Conservation (phyloP, 1,284 basidiomycete genomes). For the Crepidotus sp. region DNA sequence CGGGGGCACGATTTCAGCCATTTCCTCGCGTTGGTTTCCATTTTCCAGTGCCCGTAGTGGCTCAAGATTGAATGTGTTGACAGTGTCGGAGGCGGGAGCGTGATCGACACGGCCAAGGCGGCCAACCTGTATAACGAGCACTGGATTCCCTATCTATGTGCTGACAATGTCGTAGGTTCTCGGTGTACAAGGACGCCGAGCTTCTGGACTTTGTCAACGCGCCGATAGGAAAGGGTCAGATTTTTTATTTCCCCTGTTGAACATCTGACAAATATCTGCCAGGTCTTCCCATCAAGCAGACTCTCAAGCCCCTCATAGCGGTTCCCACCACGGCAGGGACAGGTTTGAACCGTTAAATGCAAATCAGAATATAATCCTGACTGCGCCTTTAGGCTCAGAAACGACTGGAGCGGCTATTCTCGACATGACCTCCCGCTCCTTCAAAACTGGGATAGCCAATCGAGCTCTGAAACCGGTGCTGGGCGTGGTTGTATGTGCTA, state of each 20-base stretch:
- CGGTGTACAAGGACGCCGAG: constrained; percentile 85
- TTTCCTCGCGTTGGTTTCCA: constrained; percentile 73
- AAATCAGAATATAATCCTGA: not conserved
- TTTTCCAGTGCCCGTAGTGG: not conserved
- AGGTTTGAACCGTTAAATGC: constrained; percentile 25
- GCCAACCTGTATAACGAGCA: constrained; percentile 10
- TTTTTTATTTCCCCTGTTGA: not conserved
- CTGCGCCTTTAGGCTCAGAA: constrained; percentile 52
- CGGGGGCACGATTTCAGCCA: constrained; percentile 84
- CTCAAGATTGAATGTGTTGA: not conserved
- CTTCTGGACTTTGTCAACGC: constrained; percentile 97
- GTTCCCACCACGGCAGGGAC: constrained; percentile 96
- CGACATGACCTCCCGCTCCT: constrained; percentile 81
- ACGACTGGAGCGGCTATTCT: constrained; percentile 98
- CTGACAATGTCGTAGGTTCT: constrained; percentile 31
- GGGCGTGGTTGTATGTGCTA: constrained; percentile 57
- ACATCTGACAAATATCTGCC: not conserved
- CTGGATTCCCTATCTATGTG: not conserved
- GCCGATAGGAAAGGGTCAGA: constrained; percentile 79
- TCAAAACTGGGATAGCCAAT: constrained; percentile 95
- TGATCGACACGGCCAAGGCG: constrained; percentile 87
- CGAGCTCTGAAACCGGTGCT: constrained; percentile 86
- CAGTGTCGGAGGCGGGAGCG: constrained; percentile 89
- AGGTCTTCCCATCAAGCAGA: constrained; percentile 62
- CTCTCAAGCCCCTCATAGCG: constrained; percentile 81